Evolutionary conservation across 129 eudicot genomes (phyloP).

Genomic region (Tagetes erecta): DNA sequence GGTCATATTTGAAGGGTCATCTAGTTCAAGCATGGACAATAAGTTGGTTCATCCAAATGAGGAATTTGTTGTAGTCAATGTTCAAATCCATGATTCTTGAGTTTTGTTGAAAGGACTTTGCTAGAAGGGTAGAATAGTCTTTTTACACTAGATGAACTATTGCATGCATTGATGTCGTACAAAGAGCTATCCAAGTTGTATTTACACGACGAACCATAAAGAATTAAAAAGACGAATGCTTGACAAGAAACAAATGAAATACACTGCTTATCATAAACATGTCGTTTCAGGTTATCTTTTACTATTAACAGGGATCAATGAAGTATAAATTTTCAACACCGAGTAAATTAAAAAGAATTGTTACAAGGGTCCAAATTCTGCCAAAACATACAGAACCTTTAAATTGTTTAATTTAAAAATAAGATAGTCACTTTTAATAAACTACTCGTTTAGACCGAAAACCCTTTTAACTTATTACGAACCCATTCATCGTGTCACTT

Average conservation of each 20-base stretch:
- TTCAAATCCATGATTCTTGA: slow-evolving; percentile 28
- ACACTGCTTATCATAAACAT: not conserved
- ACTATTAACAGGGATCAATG: not conserved
- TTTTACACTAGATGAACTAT: not conserved
- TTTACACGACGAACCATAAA: slow-evolving; percentile 17
- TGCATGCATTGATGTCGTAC: slow-evolving; percentile 18
- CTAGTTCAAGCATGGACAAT: slow-evolving; percentile 39
- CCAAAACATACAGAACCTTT: not conserved
- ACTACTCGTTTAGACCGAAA: not conserved
- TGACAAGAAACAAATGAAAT: not conserved
- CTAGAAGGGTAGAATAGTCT: slow-evolving; percentile 21
- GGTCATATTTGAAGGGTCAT: slow-evolving; percentile 38
- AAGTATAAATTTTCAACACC: not conserved
- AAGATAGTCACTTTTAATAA: not conserved
- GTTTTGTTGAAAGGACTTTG: slow-evolving; percentile 20
- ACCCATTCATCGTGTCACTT: not conserved
- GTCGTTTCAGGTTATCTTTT: not conserved
- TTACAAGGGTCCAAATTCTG: not conserved
- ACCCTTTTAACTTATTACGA: not conserved
- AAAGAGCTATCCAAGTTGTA: slow-evolving; percentile 27
- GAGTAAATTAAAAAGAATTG: not conserved
- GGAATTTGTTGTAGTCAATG: slow-evolving; percentile 28
- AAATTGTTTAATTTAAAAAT: not conserved
- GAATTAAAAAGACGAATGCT: too few species aligned
- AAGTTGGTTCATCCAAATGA: slow-evolving; percentile 30